Percentiles rank a stretch among this genome's conserved stretches.
Conservation (phyloP, 192 early-diverging fungal species). For the Entophlyctis luteolus region DNA sequence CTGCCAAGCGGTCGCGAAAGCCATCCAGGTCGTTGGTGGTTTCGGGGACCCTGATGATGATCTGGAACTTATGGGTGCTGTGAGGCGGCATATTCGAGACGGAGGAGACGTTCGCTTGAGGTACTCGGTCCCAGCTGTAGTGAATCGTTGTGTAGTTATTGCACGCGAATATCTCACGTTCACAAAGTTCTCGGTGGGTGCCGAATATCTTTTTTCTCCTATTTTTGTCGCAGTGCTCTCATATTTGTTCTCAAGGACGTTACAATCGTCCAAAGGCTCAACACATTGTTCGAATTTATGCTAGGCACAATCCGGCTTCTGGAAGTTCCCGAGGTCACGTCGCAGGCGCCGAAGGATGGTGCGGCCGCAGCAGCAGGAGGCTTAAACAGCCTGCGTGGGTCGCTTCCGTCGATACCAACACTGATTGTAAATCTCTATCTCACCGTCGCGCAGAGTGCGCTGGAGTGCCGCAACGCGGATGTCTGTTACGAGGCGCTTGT, state of each 20-base stretch:
- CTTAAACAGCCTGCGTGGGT: too few relatives aligned
- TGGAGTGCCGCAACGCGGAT: constrained; percentile 85
- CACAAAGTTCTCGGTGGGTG: constrained; percentile 7
- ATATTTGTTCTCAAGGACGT: constrained; percentile 32
- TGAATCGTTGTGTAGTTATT: constrained; percentile 64
- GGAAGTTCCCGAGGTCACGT: constrained; percentile 25
- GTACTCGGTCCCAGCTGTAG: constrained; percentile 88
- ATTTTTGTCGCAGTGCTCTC: too few relatives aligned
- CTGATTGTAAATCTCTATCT: constrained; percentile 79
- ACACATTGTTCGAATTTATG: constrained; percentile 80
- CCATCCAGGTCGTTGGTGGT: not conserved
- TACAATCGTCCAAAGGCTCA: constrained; percentile 47
- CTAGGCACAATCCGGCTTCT: constrained; percentile 77
- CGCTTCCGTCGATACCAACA: constrained; percentile 39
- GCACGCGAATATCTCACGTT: constrained; percentile 44
- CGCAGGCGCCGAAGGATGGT: not conserved
- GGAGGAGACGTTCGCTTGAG: constrained; percentile 85
- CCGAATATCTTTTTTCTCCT: not conserved
- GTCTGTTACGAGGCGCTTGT: constrained; percentile 97
- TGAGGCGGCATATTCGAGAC: constrained; percentile 80
- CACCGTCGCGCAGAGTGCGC: constrained; percentile 79
- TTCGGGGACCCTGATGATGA: constrained; percentile 55
- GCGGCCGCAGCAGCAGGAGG: not conserved
- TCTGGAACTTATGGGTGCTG: constrained; percentile 70
- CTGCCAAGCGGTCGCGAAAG: not conserved